These are phyloP conservation scores for Trichoderma endophyticum DNA, from an alignment of 2,329 filamentous ascomycete species.

Conservation along the genomic window DNA sequence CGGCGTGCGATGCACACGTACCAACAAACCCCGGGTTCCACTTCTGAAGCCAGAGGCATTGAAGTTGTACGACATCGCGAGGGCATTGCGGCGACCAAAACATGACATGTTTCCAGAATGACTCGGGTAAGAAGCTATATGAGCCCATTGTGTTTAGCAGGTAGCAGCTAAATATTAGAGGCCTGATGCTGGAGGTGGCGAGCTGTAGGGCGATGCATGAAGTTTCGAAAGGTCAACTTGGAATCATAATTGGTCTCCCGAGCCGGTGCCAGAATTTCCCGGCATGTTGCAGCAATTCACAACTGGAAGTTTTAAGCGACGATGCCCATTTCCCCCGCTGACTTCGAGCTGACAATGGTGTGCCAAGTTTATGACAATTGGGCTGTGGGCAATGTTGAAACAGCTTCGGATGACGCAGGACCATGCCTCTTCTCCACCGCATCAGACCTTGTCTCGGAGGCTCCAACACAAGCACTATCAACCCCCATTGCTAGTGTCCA, in stretches of 20 bases:
- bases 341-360: neutral
- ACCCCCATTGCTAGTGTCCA: neutral
- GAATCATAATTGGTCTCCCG: neutral
- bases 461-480: neutral
- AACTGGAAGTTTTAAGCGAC: neutral
- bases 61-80: neutral
- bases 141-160: neutral
- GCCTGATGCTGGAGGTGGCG: neutral
- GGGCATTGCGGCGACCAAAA: neutral
- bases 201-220: neutral
- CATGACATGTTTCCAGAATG: neutral
- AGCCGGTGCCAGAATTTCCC: neutral
- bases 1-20: neutral
- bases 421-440: neutral
- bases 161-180: neutral
- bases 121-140: neutral
- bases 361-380: neutral
- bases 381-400: neutral
- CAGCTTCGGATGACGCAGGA: slow-evolving; percentile 1
- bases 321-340: neutral
- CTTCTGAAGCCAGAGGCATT: neutral
- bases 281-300: neutral
- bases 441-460: neutral
- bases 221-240: neutral
- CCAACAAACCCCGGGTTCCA: neutral